These are phyloP conservation scores for Nannizziopsis barbatae DNA, from an alignment of 2,329 filamentous ascomycete species.

Conservation along the genomic window DNA sequence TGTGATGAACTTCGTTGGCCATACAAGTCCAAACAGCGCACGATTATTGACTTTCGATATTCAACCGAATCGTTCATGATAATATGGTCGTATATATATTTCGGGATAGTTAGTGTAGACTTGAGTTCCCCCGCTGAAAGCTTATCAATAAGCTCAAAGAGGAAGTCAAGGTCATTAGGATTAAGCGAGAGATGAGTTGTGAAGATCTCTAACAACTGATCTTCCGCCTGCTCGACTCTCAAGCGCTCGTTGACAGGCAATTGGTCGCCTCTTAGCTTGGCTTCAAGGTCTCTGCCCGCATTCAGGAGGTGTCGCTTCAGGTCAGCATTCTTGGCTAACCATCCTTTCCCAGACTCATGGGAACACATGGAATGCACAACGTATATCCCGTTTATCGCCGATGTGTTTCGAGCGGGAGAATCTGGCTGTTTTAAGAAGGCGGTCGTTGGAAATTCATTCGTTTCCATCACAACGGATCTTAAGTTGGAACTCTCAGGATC, in stretches of 20 bases:
- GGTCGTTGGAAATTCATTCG: slow-evolving; percentile 58
- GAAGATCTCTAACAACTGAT: slow-evolving; percentile 77
- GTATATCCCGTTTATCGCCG: slow-evolving; percentile 78
- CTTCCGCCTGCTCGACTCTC: slow-evolving; percentile 75
- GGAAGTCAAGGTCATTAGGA: slow-evolving; percentile 64
- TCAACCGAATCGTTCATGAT: slow-evolving; percentile 76
- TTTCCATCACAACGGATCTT: slow-evolving; percentile 62
- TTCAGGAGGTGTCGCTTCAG: slow-evolving; percentile 49
- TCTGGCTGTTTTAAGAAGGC: slow-evolving; percentile 51
- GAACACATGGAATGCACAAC: slow-evolving; percentile 67
- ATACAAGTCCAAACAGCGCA: slow-evolving; percentile 81
- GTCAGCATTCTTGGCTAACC: slow-evolving; percentile 49
- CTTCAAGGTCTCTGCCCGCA: slow-evolving; percentile 68
- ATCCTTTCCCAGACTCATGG: slow-evolving; percentile 52
- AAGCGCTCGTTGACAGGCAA: slow-evolving; percentile 64
- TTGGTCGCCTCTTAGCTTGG: slow-evolving; percentile 56
- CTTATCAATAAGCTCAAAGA: slow-evolving; percentile 74
- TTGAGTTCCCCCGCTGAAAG: slow-evolving; percentile 77
- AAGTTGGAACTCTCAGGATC: slow-evolving; percentile 64
- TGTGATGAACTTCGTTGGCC: slow-evolving; percentile 67
- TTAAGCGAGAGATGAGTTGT: slow-evolving; percentile 66
- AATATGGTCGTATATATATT: slow-evolving; percentile 75
- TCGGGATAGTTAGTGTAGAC: slow-evolving; percentile 59
- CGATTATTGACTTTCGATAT: slow-evolving; percentile 69
- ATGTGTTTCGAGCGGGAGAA: slow-evolving; percentile 58